Percentiles rank a stretch among this genome's conserved stretches.
phyloP scores from a whole-genome alignment of 495 filamentous ascomycete species.

The Pyrenopolyporus hunteri region DNA sequence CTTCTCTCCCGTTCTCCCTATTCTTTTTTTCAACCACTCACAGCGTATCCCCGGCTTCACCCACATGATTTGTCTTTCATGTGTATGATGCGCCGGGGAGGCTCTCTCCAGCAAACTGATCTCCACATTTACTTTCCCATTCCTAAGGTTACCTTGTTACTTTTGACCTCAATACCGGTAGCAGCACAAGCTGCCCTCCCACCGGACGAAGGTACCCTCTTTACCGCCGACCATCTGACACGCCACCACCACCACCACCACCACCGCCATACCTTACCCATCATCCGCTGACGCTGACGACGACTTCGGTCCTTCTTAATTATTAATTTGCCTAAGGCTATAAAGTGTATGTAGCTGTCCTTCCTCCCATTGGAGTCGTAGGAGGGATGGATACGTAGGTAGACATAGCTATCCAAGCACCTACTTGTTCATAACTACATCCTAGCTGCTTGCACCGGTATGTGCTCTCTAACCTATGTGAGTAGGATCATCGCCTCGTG shows the following conservation, averaged over 20 bases:
- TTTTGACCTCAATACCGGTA: too few relatives aligned
- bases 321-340: slow-evolving; percentile 6
- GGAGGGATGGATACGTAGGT: background rate
- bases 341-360: slow-evolving; percentile 4
- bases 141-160: slow-evolving; percentile 17
- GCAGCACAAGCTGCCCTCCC: slow-evolving; percentile 14
- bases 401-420: background rate
- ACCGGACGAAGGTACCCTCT: slow-evolving; percentile 24
- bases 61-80: slow-evolving; percentile 36
- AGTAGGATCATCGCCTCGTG: slow-evolving; percentile 32
- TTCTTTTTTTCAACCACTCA: slow-evolving; percentile 21
- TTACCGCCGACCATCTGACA: slow-evolving; percentile 17
- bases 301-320: slow-evolving; percentile 28
- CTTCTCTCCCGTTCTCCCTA: slow-evolving; percentile 4
- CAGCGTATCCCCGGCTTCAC: slow-evolving; percentile 9
- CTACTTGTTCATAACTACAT: background rate
- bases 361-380: background rate
- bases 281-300: slow-evolving; percentile 26
- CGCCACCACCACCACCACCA: background rate
- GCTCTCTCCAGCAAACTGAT: slow-evolving; percentile 18
- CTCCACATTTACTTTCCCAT: slow-evolving; percentile 18
- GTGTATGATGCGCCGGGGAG: slow-evolving; percentile 28
- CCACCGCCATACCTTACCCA: slow-evolving; percentile 24
- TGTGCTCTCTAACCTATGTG: slow-evolving; percentile 12
- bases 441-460: background rate